Evolutionary conservation across 257 asterid species (phyloP).

Genomic region (Solanum raphanifolium): DNA sequence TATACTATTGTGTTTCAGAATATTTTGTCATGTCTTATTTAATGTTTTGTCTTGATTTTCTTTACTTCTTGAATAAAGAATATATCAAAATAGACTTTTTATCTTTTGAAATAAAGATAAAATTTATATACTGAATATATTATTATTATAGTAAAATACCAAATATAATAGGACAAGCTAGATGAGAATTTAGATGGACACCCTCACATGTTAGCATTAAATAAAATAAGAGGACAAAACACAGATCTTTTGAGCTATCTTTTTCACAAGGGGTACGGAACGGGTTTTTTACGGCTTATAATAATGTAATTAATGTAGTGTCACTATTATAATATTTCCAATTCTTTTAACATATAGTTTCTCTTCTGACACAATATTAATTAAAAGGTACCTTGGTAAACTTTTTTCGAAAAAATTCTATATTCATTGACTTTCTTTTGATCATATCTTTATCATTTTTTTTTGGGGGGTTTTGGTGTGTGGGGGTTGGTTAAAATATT

Average conservation of each 20-base stretch:
- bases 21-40: too few species aligned
- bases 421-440: background rate
- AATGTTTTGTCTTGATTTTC: too few species aligned
- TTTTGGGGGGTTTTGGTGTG: background rate
- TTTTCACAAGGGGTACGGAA: background rate
- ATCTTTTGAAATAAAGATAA: too few species aligned
- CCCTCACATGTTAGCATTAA: background rate
- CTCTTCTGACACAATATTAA: background rate
- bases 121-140: background rate
- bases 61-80: too few species aligned
- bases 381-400: background rate
- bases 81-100: background rate
- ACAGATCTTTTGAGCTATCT: slow-evolving; percentile 1
- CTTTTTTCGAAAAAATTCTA: background rate
- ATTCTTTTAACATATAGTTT: background rate
- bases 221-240: slow-evolving; percentile 1
- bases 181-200: background rate
- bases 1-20: too few species aligned
- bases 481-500: background rate
- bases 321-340: background rate
- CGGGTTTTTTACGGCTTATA: background rate
- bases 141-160: background rate
- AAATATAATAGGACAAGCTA: background rate
- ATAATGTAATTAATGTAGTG: background rate
- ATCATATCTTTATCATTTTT: background rate